These are phyloP conservation scores for Yamadazyma insecticola DNA, from an alignment of 805 yeast genomes.

Conservation along the genomic window DNA sequence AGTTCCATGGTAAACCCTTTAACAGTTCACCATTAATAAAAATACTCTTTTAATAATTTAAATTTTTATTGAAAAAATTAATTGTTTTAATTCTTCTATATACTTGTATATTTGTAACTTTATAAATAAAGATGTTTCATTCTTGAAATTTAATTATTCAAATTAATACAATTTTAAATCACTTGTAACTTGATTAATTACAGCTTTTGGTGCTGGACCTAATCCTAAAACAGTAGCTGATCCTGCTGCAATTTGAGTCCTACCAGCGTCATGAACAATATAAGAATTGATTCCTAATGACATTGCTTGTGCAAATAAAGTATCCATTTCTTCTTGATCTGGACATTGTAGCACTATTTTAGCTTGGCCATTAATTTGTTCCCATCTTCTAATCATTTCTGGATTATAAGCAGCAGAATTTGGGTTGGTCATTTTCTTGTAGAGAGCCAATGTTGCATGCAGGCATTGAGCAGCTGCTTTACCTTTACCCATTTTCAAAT, in stretches of 20 bases:
- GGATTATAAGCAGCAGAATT: conserved; percentile 55
- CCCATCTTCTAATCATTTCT: conserved; percentile 69
- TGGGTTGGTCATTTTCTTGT: conserved; percentile 58
- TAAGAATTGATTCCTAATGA: conserved; percentile 73
- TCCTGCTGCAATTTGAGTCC: conserved; percentile 95
- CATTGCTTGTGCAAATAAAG: conserved; percentile 75
- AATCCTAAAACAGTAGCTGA: conserved; percentile 94
- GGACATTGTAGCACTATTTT: conserved; percentile 81
- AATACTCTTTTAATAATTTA: background rate
- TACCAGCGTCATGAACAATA: conserved; percentile 92
- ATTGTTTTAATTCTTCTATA: background rate
- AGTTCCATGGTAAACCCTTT: conserved; percentile 42
- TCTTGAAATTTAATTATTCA: too few species aligned
- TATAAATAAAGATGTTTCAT: background rate
- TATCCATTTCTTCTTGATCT: conserved; percentile 65
- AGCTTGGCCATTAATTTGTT: conserved; percentile 77
- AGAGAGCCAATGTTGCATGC: conserved; percentile 94
- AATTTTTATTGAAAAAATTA: background rate
- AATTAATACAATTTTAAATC: conserved; percentile 69
- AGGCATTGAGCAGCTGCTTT: conserved; percentile 97
- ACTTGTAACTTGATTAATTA: conserved; percentile 78
- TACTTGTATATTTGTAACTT: background rate
- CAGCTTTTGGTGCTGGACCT: conserved; percentile 90
- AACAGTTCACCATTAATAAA: conserved; percentile 13
- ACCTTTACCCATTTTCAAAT: conserved; percentile 89